Conservation (phyloP, 108 stramenopile genomes). For the Thalassiosira profunda region DNA sequence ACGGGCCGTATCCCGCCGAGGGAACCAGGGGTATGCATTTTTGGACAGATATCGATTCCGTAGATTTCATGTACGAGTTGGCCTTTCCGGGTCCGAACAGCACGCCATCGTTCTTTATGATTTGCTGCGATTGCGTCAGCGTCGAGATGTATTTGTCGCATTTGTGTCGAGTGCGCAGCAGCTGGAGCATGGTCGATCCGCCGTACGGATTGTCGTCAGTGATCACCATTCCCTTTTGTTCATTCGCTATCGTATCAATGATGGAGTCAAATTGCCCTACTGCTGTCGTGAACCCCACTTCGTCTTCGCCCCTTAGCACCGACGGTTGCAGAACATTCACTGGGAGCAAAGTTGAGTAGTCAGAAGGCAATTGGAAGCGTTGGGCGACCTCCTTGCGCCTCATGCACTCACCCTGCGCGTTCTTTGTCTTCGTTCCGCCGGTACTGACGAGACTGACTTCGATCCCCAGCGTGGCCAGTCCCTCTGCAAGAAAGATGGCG, state of each 20-base stretch:
- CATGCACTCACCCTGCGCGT: slow-evolving; percentile 16
- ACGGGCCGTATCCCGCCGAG: slow-evolving; percentile 57
- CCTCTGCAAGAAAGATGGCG: slow-evolving; percentile 71
- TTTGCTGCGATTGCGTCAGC: slow-evolving; percentile 61
- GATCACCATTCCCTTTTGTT: slow-evolving; percentile 36
- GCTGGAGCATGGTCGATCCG: slow-evolving; percentile 35
- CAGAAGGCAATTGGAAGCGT: not conserved
- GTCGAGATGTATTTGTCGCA: slow-evolving; percentile 73
- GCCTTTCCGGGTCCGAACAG: slow-evolving; percentile 79
- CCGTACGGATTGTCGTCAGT: slow-evolving; percentile 5
- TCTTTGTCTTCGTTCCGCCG: slow-evolving; percentile 29
- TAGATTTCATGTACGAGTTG: slow-evolving; percentile 57
- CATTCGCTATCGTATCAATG: slow-evolving; percentile 78
- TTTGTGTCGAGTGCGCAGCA: slow-evolving; percentile 58
- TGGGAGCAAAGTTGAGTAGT: not conserved
- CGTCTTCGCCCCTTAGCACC: slow-evolving; percentile 41
- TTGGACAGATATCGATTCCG: slow-evolving; percentile 30
- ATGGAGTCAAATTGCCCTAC: slow-evolving; percentile 80
- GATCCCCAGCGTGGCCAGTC: slow-evolving; percentile 67
- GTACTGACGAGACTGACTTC: slow-evolving; percentile 70
- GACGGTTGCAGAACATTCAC: slow-evolving; percentile 61
- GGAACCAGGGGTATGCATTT: slow-evolving; percentile 40
- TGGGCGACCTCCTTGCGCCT: too few species aligned
- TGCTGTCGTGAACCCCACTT: slow-evolving; percentile 63
- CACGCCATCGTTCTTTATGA: slow-evolving; percentile 71